These are phyloP conservation scores for Ophiostoma triangulosporum DNA, from an alignment of 2,329 filamentous ascomycete genomes.

Conservation along the genomic window DNA sequence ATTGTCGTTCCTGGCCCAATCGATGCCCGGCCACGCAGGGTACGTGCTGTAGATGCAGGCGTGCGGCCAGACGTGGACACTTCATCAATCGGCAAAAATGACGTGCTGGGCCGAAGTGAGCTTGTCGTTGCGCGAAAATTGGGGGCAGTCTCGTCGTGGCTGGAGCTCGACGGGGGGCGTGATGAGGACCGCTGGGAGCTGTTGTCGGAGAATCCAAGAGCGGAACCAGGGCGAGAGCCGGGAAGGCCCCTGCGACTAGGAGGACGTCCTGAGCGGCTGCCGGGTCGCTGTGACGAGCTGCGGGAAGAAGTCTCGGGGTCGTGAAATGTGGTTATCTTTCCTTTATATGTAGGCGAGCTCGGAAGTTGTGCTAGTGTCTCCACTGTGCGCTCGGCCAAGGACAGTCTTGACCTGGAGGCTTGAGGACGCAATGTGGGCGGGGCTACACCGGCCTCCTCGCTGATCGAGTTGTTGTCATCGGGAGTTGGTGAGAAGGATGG, in stretches of 20 bases:
- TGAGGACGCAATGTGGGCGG: background rate
- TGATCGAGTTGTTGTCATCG: background rate
- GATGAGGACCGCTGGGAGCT: conserved; percentile 38
- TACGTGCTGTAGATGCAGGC: conserved; percentile 16
- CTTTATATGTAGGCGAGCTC: conserved; percentile 57
- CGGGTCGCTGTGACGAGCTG: conserved; percentile 37
- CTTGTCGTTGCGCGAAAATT: conserved; percentile 31
- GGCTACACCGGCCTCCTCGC: background rate
- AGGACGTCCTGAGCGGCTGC: conserved; percentile 19
- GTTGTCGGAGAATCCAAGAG: conserved; percentile 39
- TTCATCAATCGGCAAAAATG: conserved; percentile 22
- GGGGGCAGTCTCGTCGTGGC: conserved; percentile 27
- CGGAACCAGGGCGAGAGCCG: conserved; percentile 41
- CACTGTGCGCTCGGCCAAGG: conserved; percentile 71
- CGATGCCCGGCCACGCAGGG: conserved; percentile 17
- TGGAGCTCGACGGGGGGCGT: conserved; percentile 40
- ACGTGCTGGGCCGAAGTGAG: conserved; percentile 29
- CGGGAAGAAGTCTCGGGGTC: conserved; percentile 42
- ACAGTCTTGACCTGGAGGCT: conserved; percentile 29
- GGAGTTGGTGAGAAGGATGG: conserved; percentile 3
- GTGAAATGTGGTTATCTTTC: conserved; percentile 60
- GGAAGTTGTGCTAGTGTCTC: conserved; percentile 71
- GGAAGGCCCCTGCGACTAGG: conserved; percentile 1
- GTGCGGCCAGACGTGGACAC: conserved; percentile 27
- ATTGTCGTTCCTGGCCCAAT: conserved; percentile 6